These are phyloP conservation scores for Helminthosporium solani DNA, from an alignment of 2,329 filamentous ascomycete genomes.

Conservation along the genomic window DNA sequence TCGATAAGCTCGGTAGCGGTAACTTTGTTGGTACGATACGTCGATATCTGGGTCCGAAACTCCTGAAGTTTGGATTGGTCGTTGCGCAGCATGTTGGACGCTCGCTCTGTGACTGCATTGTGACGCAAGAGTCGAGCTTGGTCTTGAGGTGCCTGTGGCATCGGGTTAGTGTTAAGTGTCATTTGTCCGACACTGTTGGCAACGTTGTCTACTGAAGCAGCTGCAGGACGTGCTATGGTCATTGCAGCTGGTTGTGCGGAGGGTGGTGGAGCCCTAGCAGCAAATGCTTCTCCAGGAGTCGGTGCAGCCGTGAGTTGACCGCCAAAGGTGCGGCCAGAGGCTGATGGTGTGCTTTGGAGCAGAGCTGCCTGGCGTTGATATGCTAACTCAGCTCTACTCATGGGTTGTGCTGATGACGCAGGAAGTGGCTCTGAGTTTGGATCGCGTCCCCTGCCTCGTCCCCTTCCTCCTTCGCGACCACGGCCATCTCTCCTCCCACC, in stretches of 20 bases:
- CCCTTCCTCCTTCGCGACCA: constrained; percentile 51
- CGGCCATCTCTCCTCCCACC: constrained; percentile 50
- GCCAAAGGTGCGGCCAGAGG: constrained; percentile 78
- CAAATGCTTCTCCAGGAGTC: constrained; percentile 45
- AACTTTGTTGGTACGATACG: constrained; percentile 69
- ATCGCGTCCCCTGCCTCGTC: constrained; percentile 64
- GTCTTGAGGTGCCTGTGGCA: constrained; percentile 65
- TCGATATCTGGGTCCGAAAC: constrained; percentile 79
- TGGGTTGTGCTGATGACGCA: constrained; percentile 72
- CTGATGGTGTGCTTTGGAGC: constrained; percentile 82
- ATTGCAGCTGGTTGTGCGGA: constrained; percentile 41
- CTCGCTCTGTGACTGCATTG: constrained; percentile 80
- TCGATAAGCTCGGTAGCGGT: constrained; percentile 78
- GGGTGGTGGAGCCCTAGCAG: constrained; percentile 50
- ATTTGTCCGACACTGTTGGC: constrained; percentile 22
- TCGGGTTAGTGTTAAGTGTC: constrained; percentile 34
- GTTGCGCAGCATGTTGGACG: constrained; percentile 75
- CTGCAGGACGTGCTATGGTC: constrained; percentile 39
- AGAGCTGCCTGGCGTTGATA: constrained; percentile 86
- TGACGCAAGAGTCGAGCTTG: constrained; percentile 80
- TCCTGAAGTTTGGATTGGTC: constrained; percentile 70
- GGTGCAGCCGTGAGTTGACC: constrained; percentile 67
- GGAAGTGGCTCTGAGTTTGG: constrained; percentile 82
- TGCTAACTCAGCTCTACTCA: constrained; percentile 83
- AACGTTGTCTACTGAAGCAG: constrained; percentile 16